Conservation (phyloP, 2,329 filamentous ascomycete species). For the Cryphonectria parasitica region DNA sequence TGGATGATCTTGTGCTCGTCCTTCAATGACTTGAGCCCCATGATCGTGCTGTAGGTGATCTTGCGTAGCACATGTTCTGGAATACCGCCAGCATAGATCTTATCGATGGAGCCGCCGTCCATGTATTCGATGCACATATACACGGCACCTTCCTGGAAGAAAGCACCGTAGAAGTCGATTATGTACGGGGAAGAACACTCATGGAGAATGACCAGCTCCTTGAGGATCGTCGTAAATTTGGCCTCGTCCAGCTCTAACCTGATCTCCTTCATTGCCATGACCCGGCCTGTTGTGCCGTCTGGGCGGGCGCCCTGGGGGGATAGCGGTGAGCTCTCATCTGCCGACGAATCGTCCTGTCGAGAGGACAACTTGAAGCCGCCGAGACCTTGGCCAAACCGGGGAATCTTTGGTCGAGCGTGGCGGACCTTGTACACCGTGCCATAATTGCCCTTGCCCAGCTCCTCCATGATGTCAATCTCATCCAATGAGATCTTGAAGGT, state of each 20-base stretch:
- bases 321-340: constrained; percentile 37
- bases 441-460: constrained; percentile 97
- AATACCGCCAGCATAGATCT: constrained; percentile 87
- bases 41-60: constrained; percentile 86
- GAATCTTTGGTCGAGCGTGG: constrained; percentile 70
- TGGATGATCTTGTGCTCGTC: constrained; percentile 99
- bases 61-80: constrained; percentile 87
- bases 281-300: constrained; percentile 66
- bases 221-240: constrained; percentile 96
- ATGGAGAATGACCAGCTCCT: constrained; percentile 95
- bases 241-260: constrained; percentile 92
- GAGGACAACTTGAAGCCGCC: constrained; percentile 50
- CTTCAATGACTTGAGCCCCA: constrained; percentile 90
- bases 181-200: constrained; percentile 95
- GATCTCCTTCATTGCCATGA: constrained; percentile 99
- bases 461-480: constrained; percentile 89
- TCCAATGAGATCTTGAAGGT: constrained; percentile 94
- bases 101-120: constrained; percentile 98
- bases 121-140: constrained; percentile 99
- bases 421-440: constrained; percentile 97
- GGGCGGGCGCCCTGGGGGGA: constrained; percentile 32
- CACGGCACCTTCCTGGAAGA: constrained; percentile 97
- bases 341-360: constrained; percentile 40
- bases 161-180: constrained; percentile 97
- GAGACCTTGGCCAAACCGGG: constrained; percentile 63